Conservation (phyloP, 345 rosid species). For the Pelargonium nanum region DNA sequence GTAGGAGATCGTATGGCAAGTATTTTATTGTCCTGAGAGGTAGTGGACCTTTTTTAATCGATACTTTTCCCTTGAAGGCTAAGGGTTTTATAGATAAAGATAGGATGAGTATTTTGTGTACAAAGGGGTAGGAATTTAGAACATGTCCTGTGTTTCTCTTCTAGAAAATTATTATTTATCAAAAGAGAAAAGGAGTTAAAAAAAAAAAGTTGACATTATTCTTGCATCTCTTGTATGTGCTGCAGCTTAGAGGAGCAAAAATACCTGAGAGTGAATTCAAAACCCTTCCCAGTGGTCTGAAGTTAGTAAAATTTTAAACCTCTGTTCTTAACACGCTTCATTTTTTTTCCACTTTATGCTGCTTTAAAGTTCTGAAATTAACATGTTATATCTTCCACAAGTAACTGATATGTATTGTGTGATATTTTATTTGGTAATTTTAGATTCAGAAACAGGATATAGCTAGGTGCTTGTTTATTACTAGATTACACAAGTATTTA, state of each 20-base stretch:
- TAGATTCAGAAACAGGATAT: background rate
- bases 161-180: background rate
- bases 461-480: background rate
- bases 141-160: background rate
- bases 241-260: constrained; percentile 80
- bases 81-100: background rate
- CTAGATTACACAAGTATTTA: background rate
- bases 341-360: background rate
- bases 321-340: background rate
- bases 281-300: constrained; percentile 75
- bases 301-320: constrained; percentile 45
- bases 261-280: constrained; percentile 75
- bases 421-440: background rate
- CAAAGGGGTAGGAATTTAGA: background rate
- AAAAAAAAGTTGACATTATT: constrained; percentile 2
- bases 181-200: background rate
- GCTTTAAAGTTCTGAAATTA: background rate
- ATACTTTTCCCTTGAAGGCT: background rate
- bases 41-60: too few relatives aligned
- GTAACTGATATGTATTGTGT: background rate
- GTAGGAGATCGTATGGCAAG: background rate
- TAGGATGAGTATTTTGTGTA: background rate
- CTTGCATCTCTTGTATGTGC: constrained; percentile 11
- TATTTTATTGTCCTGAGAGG: too few relatives aligned
- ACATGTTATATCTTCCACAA: background rate